Evolutionary conservation across 345 rosid species (phyloP), one percentile per base, ranked within the genome.

Genomic region (Carallia pectinifolia): DNA sequence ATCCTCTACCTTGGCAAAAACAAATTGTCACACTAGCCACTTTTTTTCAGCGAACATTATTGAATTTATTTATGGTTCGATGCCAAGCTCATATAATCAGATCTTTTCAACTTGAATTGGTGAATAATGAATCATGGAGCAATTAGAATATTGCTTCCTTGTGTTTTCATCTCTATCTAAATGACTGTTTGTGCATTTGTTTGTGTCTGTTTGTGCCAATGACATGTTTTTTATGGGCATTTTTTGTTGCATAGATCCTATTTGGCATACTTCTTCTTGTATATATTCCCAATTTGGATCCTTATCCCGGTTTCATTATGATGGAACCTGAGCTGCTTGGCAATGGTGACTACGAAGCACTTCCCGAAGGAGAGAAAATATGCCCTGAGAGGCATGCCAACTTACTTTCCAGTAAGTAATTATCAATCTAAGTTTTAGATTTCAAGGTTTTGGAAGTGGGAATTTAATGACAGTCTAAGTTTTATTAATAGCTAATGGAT

Each of bases 361-460:
- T 77, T 65, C 76, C 66, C 38, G 81, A 67, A 50, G 73, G 40
- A 64, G 77, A 77, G 58, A 64, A 72, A 59, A 68, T 62, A 33
- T 77, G 81, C 52, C 81, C 81, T 4, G 81, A 77, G 81, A 77
- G 71, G 19, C 74, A 77, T 39, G 81, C 29, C 53, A 68, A 53
- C 62, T 64, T 77, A 16, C 68, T 77, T 58, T 68, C 81, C 50
- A 68, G 81, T 77, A 68, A 31, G 81, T 68, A 64, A 5, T 6
- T 65, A 16, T 61, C 33, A 6, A 48, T 50, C 12, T 52, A 17
- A 17, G 48, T 53, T 39, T 30, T 12, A 55, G 5, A 55, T 17
- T 38, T 29, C 17, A 48, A 12, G 27, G 27, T 53, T 40, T 48
- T 18, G 2, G 39, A 58, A 44, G 16, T 60, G 53, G 44, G 29